Evolutionary conservation across 139 green algal species (phyloP).

Genomic region (Chlamydomonas sp.): DNA sequence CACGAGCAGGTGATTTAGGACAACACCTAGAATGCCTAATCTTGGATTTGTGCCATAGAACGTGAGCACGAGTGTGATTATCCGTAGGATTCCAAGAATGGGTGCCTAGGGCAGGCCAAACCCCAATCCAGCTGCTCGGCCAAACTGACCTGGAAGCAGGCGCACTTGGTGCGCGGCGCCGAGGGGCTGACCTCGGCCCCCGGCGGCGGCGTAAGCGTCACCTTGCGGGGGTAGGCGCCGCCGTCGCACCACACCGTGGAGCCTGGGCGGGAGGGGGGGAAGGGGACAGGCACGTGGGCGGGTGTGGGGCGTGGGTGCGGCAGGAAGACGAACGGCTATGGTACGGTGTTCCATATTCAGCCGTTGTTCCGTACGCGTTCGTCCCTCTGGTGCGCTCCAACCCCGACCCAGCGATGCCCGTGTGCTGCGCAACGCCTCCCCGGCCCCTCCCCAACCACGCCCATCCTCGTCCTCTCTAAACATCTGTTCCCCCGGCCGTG

Average conservation of each 20-base stretch:
- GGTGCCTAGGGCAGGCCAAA: too few relatives aligned
- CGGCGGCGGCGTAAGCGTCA: conserved; percentile 41
- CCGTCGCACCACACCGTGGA: conserved; percentile 72
- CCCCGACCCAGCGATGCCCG: background rate
- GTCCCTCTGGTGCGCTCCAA: background rate
- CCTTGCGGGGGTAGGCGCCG: conserved; percentile 62
- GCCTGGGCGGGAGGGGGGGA: conserved; percentile 40
- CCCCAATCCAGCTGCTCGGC: too few relatives aligned
- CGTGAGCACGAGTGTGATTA: too few relatives aligned
- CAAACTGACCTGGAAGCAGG: conserved; percentile 50
- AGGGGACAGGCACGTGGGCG: background rate
- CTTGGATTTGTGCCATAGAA: too few relatives aligned
- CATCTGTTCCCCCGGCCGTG: background rate
- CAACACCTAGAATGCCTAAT: too few relatives aligned
- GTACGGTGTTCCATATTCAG: too few relatives aligned
- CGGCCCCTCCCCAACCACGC: background rate
- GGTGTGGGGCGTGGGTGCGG: background rate
- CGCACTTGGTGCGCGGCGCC: conserved; percentile 46
- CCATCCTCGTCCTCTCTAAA: background rate
- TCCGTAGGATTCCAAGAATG: too few relatives aligned
- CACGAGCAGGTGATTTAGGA: too few relatives aligned
- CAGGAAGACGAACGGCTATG: background rate
- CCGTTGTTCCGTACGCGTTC: too few relatives aligned
- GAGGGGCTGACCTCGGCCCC: conserved; percentile 40
- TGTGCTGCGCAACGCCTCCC: background rate